These are phyloP conservation scores for Manihot esculenta DNA, from an alignment of 441 rosid genomes.

Conservation along the genomic window DNA sequence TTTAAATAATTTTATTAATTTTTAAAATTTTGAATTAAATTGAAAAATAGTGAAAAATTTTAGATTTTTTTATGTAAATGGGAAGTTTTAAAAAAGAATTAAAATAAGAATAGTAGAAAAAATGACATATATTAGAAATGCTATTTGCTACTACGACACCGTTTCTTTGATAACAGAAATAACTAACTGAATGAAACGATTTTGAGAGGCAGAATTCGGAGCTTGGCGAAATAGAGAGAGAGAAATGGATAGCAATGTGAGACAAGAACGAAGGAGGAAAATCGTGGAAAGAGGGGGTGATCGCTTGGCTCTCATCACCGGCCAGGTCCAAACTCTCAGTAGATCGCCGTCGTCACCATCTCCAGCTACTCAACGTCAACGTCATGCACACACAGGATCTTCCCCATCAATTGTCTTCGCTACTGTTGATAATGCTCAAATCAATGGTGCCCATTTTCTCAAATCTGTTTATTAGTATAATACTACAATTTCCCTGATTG, in stretches of 20 bases:
- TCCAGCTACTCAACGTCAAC: constrained; percentile 25
- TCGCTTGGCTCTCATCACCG: constrained; percentile 70
- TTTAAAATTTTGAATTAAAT: too few species aligned
- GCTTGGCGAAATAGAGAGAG: background rate
- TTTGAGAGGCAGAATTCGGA: background rate
- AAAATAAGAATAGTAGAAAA: too few species aligned
- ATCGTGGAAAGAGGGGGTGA: constrained; percentile 64
- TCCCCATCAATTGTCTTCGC: constrained; percentile 21
- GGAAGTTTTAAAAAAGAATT: too few species aligned
- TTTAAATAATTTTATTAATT: too few species aligned
- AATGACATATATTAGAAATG: too few species aligned
- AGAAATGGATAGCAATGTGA: constrained; percentile 32
- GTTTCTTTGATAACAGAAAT: background rate
- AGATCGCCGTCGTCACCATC: constrained; percentile 20
- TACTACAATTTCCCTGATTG: too few species aligned
- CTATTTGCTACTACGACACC: background rate
- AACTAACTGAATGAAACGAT: background rate
- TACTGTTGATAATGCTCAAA: constrained; percentile 12
- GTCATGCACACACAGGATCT: constrained; percentile 34
- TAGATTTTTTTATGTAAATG: too few species aligned
- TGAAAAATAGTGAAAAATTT: too few species aligned
- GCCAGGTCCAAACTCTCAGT: constrained; percentile 36
- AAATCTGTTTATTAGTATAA: background rate
- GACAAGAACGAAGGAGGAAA: constrained; percentile 53
- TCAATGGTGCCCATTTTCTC: constrained; percentile 26